Conservation (phyloP, 2,329 filamentous ascomycete genomes). For the Ramichloridium luteum region DNA sequence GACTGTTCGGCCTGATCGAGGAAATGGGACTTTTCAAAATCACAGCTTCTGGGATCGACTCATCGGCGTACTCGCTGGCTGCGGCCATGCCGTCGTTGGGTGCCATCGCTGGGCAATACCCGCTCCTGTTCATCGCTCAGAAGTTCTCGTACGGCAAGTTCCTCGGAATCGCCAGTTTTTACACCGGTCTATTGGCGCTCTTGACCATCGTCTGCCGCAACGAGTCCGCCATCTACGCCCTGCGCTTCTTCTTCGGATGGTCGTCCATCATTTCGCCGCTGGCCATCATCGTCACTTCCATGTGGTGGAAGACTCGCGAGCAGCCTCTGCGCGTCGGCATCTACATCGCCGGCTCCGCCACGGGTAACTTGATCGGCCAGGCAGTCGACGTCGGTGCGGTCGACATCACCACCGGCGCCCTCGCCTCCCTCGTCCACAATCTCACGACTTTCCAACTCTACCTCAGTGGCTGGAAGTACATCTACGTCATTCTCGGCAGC, state of each 20-base stretch:
- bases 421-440: background rate
- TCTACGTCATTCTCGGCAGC: constrained; percentile 6
- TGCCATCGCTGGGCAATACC: constrained; percentile 1
- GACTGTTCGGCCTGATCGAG: constrained; percentile 1
- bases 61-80: background rate
- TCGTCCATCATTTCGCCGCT: background rate
- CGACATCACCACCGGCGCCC: background rate
- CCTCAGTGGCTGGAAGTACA: constrained; percentile 7
- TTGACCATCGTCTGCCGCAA: constrained; percentile 2
- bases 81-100: constrained; percentile 1
- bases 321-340: constrained; percentile 2
- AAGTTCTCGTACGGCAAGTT: constrained; percentile 3
- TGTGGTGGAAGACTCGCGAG: constrained; percentile 3
- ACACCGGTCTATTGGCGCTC: constrained; percentile 1
- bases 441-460: no score
- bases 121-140: background rate
- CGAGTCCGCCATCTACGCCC: background rate
- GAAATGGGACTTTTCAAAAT: constrained; percentile 1
- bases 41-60: constrained; percentile 1
- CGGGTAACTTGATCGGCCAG: constrained; percentile 2
- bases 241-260: constrained; percentile 2
- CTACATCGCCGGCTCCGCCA: constrained; percentile 3
- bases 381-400: constrained; percentile 2
- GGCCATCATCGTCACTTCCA: constrained; percentile 2
- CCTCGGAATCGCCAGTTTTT: background rate